Conservation (phyloP, 2,329 filamentous ascomycete species). For the Esteya vermicola region DNA sequence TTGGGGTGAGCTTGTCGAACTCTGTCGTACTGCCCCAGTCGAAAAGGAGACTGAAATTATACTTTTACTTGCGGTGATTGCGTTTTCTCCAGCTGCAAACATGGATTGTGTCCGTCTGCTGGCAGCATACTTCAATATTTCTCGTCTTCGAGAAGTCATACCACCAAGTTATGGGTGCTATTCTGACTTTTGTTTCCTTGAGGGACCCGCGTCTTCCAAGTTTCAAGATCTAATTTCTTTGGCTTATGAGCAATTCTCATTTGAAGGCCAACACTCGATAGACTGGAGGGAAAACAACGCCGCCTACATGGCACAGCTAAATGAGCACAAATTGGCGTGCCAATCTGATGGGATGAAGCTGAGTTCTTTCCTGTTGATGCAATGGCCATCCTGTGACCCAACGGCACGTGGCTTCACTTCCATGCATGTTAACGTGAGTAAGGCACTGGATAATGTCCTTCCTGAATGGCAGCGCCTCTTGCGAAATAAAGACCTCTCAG, state of each 20-base stretch:
- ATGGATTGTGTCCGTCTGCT: slow-evolving; percentile 19
- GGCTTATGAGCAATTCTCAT: no score
- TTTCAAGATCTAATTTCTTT: no score
- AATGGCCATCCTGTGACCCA: background rate
- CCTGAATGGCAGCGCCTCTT: slow-evolving; percentile 33
- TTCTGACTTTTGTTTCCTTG: slow-evolving; percentile 1
- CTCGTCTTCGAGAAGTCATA: slow-evolving; percentile 21
- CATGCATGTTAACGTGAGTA: slow-evolving; percentile 19
- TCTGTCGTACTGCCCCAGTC: slow-evolving; percentile 4
- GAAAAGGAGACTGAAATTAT: slow-evolving; percentile 7
- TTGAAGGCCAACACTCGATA: no score
- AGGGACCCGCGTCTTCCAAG: no score
- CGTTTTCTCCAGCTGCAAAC: slow-evolving; percentile 13
- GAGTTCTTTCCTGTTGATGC: no score
- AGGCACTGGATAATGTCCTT: slow-evolving; percentile 23
- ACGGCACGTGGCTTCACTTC: background rate
- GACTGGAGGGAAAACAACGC: no score
- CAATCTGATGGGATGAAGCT: no score
- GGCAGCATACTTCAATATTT: slow-evolving; percentile 26
- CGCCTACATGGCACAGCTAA: no score
- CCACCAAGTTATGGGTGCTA: slow-evolving; percentile 12
- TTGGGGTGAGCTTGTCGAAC: slow-evolving; percentile 14
- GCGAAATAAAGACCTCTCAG: slow-evolving; percentile 30
- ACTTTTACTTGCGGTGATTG: slow-evolving; percentile 14
- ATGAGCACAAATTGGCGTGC: no score